These are phyloP conservation scores for Aspergillus pseudonomiae DNA, from an alignment of 2,329 filamentous ascomycete genomes.

Conservation along the genomic window DNA sequence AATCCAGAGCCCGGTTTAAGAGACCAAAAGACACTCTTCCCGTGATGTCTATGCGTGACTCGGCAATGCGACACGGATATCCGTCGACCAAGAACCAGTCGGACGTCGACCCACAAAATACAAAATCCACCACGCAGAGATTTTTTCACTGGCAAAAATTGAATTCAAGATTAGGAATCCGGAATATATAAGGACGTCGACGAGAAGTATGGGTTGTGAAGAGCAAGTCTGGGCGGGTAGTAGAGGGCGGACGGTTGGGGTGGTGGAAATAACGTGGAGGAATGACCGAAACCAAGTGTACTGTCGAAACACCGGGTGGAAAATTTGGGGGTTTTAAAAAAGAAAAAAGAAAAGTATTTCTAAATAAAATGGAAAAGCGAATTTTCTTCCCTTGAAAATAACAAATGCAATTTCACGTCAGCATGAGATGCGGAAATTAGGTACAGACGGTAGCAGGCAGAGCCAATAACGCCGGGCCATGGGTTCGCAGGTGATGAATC, in stretches of 20 bases:
- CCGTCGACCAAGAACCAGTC: background rate
- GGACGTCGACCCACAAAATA: slow-evolving; percentile 1
- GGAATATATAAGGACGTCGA: background rate
- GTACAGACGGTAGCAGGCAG: slow-evolving; percentile 7
- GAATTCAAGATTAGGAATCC: slow-evolving; percentile 1
- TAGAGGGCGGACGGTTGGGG: slow-evolving; percentile 5
- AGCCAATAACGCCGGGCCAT: slow-evolving; percentile 12
- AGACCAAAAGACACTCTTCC: background rate
- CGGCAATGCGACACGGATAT: slow-evolving; percentile 8
- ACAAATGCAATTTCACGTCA: slow-evolving; percentile 9
- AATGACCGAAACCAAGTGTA: slow-evolving; percentile 12
- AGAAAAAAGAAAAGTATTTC: slow-evolving; percentile 3
- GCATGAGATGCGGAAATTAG: slow-evolving; percentile 14
- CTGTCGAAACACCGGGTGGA: slow-evolving; percentile 7
- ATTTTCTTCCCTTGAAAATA: background rate
- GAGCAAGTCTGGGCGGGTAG: background rate
- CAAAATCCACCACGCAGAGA: background rate
- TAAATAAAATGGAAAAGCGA: slow-evolving; percentile 4
- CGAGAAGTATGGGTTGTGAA: background rate
- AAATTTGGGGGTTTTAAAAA: slow-evolving; percentile 5
- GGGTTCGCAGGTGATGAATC: slow-evolving; percentile 16
- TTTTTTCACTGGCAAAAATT: background rate
- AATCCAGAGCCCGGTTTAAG: background rate
- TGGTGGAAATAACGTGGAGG: slow-evolving; percentile 13
- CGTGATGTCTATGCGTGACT: background rate